Percentiles rank a stretch among this genome's conserved stretches.
Conservation (phyloP, 352 stramenopile genomes). For the Thalassiosira sp. region DNA sequence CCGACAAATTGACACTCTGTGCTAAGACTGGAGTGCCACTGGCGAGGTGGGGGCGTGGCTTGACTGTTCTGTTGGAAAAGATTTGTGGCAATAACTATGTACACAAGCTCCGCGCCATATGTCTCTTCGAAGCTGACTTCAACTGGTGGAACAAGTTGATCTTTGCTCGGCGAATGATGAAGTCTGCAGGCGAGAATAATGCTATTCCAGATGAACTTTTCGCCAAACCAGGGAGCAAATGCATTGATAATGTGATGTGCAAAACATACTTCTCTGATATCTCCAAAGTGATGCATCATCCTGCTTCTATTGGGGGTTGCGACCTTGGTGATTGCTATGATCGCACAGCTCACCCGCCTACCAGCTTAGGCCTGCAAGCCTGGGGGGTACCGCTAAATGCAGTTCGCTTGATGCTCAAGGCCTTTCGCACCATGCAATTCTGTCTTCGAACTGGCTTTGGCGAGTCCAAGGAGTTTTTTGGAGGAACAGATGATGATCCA, state of each 20-base stretch:
- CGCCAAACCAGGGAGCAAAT: not conserved
- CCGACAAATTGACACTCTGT: not conserved
- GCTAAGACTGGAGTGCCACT: not conserved
- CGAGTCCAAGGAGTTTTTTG: not conserved
- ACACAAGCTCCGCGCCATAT: slow-evolving; percentile 15
- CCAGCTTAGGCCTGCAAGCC: slow-evolving; percentile 4
- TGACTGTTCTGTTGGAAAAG: slow-evolving; percentile 8
- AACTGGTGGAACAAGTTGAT: slow-evolving; percentile 34
- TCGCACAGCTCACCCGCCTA: not conserved
- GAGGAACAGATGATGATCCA: not conserved
- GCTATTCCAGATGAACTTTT: slow-evolving; percentile 5
- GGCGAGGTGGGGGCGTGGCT: not conserved
- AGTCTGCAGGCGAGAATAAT: not conserved
- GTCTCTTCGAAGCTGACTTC: slow-evolving; percentile 20
- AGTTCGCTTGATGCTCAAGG: not conserved
- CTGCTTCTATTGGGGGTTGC: not conserved
- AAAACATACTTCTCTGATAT: slow-evolving; percentile 3
- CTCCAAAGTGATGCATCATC: slow-evolving; percentile 3
- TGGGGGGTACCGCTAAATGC: not conserved
- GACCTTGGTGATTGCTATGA: slow-evolving; percentile 28
- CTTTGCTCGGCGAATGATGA: slow-evolving; percentile 20
- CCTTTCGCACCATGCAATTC: slow-evolving; percentile 28
- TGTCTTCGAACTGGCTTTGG: slow-evolving; percentile 30
- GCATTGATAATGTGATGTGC: slow-evolving; percentile 1
- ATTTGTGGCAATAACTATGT: slow-evolving; percentile 13